Conservation (phyloP, 1,284 basidiomycete genomes). For the Cutaneotrichosporon mucoides region DNA sequence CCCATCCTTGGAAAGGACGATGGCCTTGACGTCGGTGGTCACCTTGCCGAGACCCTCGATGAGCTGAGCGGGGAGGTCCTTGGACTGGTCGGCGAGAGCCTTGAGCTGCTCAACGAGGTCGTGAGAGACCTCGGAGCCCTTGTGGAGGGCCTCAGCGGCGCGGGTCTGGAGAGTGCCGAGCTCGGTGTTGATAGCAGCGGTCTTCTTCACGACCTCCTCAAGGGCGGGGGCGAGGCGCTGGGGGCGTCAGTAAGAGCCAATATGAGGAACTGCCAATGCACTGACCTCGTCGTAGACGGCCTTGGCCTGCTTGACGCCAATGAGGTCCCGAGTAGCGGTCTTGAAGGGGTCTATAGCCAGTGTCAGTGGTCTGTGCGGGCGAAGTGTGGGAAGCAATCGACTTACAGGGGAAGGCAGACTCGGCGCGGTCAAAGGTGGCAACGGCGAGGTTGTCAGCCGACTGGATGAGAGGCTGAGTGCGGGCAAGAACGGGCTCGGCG, state of each 20-base stretch:
- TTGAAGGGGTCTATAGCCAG: conserved; percentile 43
- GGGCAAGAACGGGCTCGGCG: conserved; percentile 42
- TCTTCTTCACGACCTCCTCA: conserved; percentile 40
- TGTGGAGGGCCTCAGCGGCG: conserved; percentile 38
- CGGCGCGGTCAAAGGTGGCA: conserved; percentile 46
- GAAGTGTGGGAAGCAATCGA: background rate
- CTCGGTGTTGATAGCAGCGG: conserved; percentile 40
- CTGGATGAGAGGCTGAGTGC: conserved; percentile 45
- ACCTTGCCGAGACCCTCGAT: conserved; percentile 42
- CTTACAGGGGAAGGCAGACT: conserved; percentile 48
- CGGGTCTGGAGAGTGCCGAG: conserved; percentile 30
- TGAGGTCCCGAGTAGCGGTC: conserved; percentile 46
- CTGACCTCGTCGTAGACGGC: conserved; percentile 45
- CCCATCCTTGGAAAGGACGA: conserved; percentile 45
- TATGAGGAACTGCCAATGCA: background rate
- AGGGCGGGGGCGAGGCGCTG: conserved; percentile 42
- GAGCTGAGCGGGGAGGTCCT: conserved; percentile 39
- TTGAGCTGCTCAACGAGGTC: conserved; percentile 43
- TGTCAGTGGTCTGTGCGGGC: background rate
- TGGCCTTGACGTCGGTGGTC: conserved; percentile 41
- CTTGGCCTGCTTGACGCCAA: conserved; percentile 48
- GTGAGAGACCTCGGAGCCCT: conserved; percentile 38
- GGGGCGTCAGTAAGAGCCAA: background rate
- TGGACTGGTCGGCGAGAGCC: conserved; percentile 40
- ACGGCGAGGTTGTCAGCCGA: conserved; percentile 47